Percentiles rank a stretch among this genome's conserved stretches.
Evolutionary conservation across 78 protist genomes (phyloP).

Genomic region (Protostelium mycophagum): DNA sequence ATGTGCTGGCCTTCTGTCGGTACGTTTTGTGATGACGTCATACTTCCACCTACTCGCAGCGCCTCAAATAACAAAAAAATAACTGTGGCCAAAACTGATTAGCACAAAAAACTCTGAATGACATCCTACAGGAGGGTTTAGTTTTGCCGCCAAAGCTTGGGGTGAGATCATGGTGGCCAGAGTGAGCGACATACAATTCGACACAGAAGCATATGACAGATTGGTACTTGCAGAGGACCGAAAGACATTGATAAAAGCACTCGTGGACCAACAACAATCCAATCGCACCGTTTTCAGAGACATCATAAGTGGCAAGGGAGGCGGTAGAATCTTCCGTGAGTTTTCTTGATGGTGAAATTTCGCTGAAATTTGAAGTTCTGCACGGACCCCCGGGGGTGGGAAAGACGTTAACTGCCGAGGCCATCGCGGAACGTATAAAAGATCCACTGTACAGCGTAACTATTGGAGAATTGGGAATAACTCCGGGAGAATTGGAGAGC

Average conservation of each 20-base stretch:
- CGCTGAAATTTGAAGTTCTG: not conserved
- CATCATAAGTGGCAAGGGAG: conserved; percentile 36
- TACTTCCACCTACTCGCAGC: too few species aligned
- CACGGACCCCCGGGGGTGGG: not conserved
- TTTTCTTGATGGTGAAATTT: too few species aligned
- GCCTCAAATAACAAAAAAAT: too few species aligned
- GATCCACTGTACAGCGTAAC: conserved; percentile 38
- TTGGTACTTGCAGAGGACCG: conserved; percentile 12
- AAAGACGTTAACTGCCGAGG: conserved; percentile 54
- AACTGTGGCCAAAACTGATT: too few species aligned
- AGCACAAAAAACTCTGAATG: too few species aligned
- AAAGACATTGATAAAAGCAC: conserved; percentile 5
- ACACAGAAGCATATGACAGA: conserved; percentile 9
- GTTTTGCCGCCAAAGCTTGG: conserved; percentile 17
- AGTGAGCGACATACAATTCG: conserved; percentile 3
- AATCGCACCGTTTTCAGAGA: not conserved
- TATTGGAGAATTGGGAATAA: conserved; percentile 38
- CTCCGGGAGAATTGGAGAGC: conserved; percentile 10
- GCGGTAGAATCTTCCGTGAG: conserved; percentile 22
- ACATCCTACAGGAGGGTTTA: conserved; percentile 6
- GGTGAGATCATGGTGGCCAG: conserved; percentile 5
- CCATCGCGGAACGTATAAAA: conserved; percentile 32
- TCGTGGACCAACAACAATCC: not conserved
- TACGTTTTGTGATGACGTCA: not conserved
- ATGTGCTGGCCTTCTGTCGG: not conserved